phyloP scores from a whole-genome alignment of 768 basidiomycete species.

The Mycena latifolia region DNA sequence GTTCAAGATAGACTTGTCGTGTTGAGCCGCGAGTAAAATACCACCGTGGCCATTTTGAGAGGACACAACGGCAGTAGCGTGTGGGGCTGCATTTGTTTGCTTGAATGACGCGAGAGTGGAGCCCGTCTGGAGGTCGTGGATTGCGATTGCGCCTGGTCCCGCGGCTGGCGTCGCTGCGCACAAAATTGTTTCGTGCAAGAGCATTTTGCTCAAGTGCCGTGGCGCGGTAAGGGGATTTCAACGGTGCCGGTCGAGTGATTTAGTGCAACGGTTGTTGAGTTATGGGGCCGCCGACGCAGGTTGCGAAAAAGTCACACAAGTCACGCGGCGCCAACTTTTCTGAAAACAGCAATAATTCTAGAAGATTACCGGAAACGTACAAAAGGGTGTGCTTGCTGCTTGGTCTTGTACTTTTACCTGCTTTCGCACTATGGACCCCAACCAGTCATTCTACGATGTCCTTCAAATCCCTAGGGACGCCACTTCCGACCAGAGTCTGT shows the following conservation, averaged over 20 bases:
- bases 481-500: conserved; percentile 73
- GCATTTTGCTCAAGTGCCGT: conserved; percentile 58
- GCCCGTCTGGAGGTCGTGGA: conserved; percentile 89
- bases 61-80: conserved; percentile 78
- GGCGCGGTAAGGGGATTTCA: too few relatives aligned
- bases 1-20: conserved; percentile 89
- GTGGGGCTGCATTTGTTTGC: conserved; percentile 74
- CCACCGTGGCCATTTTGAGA: conserved; percentile 84
- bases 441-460: conserved; percentile 68
- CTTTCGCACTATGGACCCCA: conserved; percentile 57
- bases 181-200: conserved; percentile 75
- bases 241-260: too few relatives aligned
- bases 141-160: conserved; percentile 73
- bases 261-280: too few relatives aligned
- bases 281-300: too few relatives aligned
- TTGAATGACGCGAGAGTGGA: conserved; percentile 88
- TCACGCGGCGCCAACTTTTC: too few relatives aligned
- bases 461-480: conserved; percentile 69
- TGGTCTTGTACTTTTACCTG: background rate
- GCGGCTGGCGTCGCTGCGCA: conserved; percentile 70
- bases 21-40: conserved; percentile 85
- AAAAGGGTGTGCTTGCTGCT: conserved; percentile 6
- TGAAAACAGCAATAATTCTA: conserved; percentile 24
- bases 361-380: conserved; percentile 13
- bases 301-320: too few relatives aligned